Conservation (phyloP, 1,284 basidiomycete species). For the Rhodotorula sp. region DNA sequence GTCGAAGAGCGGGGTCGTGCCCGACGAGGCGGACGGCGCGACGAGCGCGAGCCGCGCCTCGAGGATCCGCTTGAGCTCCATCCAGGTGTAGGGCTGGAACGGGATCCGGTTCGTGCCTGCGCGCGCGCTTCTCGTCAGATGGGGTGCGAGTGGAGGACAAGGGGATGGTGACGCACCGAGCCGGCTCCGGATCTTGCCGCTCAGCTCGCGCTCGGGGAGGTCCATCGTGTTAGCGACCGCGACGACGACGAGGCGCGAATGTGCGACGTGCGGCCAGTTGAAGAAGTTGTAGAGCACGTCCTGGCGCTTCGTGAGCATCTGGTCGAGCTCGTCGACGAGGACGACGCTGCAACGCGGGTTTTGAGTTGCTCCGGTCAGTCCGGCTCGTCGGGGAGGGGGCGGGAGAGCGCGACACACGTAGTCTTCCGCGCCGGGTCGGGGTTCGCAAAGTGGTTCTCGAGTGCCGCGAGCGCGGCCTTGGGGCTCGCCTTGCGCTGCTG, state of each 20-base stretch:
- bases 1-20: conserved; percentile 53
- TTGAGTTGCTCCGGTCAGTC: background rate
- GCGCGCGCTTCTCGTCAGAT: background rate
- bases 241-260: conserved; percentile 86
- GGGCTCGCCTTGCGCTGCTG: conserved; percentile 28
- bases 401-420: conserved; percentile 13
- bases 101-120: conserved; percentile 94
- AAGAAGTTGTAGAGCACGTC: conserved; percentile 99
- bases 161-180: conserved; percentile 61
- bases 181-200: conserved; percentile 86
- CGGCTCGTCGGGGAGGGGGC: background rate
- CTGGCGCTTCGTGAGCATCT: conserved; percentile 91
- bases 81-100: conserved; percentile 85
- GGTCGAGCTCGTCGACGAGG: conserved; percentile 97
- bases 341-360: conserved; percentile 61
- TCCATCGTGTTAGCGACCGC: conserved; percentile 99
- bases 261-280: conserved; percentile 93
- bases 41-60: conserved; percentile 65
- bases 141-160: background rate
- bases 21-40: conserved; percentile 45
- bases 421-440: conserved; percentile 46
- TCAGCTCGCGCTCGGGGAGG: conserved; percentile 89
- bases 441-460: conserved; percentile 47
- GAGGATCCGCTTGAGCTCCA: conserved; percentile 83
- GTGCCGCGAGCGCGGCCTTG: conserved; percentile 40